Evolutionary conservation across 345 rosid genomes (phyloP).

Genomic region (Hibiscus trionum): DNA sequence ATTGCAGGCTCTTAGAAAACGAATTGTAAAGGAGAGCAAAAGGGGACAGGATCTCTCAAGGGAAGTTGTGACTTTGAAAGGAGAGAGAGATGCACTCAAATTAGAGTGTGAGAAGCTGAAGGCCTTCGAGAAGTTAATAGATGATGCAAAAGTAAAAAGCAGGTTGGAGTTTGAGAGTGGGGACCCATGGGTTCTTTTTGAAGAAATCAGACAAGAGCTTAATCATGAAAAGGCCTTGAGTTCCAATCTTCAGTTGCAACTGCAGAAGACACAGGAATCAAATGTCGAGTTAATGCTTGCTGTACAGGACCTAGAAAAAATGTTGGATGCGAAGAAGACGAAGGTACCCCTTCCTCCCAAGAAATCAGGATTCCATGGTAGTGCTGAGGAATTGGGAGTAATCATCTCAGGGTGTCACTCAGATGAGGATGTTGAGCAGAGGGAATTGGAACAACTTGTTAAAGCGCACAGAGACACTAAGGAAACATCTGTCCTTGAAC

Average conservation of each 20-base stretch:
- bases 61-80: conserved; percentile 55
- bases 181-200: conserved; percentile 51
- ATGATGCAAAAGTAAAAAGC: conserved; percentile 37
- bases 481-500: conserved; percentile 49
- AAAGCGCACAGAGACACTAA: conserved; percentile 53
- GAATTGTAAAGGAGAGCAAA: conserved; percentile 75
- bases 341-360: conserved; percentile 23
- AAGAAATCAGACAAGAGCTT: conserved; percentile 71
- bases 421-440: conserved; percentile 78
- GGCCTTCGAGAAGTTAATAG: conserved; percentile 34
- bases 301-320: conserved; percentile 71
- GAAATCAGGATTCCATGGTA: conserved; percentile 23
- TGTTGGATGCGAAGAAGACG: conserved; percentile 53
- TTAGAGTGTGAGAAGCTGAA: conserved; percentile 52
- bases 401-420: conserved; percentile 30
- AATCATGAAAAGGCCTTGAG: conserved; percentile 64
- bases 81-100: conserved; percentile 57
- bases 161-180: conserved; percentile 48
- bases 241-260: conserved; percentile 61
- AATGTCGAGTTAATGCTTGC: conserved; percentile 86
- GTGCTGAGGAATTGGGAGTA: conserved; percentile 20
- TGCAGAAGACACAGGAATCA: conserved; percentile 82
- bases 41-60: conserved; percentile 71
- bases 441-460: conserved; percentile 75
- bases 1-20: conserved; percentile 75